phyloP scores from a whole-genome alignment of 2,329 filamentous ascomycete species.

The Microdochium paspali region DNA sequence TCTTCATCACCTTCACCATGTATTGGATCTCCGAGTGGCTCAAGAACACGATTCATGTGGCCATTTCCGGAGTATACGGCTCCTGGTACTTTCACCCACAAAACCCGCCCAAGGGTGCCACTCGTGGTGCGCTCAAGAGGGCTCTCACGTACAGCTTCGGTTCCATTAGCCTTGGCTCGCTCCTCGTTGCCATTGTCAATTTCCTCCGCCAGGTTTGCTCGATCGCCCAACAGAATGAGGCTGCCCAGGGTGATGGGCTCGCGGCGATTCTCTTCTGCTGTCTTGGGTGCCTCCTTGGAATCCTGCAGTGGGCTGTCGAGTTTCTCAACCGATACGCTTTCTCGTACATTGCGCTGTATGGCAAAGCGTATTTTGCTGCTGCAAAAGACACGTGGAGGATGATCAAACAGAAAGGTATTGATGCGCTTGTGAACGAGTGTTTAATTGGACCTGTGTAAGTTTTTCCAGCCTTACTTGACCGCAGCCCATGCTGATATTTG shows the following conservation, averaged over 20 bases:
- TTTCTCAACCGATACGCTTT: slow-evolving; percentile 92
- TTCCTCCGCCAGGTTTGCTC: slow-evolving; percentile 74
- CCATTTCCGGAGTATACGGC: slow-evolving; percentile 80
- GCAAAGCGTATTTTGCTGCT: slow-evolving; percentile 75
- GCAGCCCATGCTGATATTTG: background rate
- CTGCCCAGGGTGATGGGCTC: slow-evolving; percentile 59
- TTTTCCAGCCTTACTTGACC: slow-evolving; percentile 12
- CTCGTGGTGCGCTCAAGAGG: slow-evolving; percentile 72
- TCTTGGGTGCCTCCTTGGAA: slow-evolving; percentile 63
- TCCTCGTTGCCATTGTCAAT: slow-evolving; percentile 82
- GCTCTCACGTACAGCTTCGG: slow-evolving; percentile 88
- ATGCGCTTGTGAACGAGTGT: slow-evolving; percentile 83
- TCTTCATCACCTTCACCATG: slow-evolving; percentile 81
- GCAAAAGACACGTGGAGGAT: slow-evolving; percentile 87
- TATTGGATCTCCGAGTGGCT: slow-evolving; percentile 94
- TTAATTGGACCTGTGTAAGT: slow-evolving; percentile 60
- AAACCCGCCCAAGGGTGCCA: slow-evolving; percentile 67
- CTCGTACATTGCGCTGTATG: slow-evolving; percentile 86
- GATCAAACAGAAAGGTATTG: slow-evolving; percentile 87
- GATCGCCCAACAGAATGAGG: slow-evolving; percentile 59
- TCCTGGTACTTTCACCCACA: slow-evolving; percentile 80
- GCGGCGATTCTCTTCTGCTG: slow-evolving; percentile 59
- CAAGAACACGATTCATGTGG: slow-evolving; percentile 87
- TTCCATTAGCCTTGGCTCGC: slow-evolving; percentile 76
- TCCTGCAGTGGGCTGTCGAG: slow-evolving; percentile 78